Percentiles rank a stretch among this genome's conserved stretches.
Evolutionary conservation across 352 stramenopile species (phyloP).

Genomic region (Phytophthora parvispora): DNA sequence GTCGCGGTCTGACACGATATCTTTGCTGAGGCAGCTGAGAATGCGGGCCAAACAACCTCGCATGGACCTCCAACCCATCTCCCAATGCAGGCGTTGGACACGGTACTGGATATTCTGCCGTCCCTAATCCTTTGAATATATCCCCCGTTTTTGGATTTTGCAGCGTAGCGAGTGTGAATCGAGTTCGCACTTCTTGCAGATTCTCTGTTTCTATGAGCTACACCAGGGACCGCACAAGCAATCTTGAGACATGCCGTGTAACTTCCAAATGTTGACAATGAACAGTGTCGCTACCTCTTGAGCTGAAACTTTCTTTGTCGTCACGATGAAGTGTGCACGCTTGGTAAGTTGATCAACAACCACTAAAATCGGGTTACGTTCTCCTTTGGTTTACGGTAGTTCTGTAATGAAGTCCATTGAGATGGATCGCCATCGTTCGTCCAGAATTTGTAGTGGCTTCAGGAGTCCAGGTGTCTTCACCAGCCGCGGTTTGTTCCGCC

Average conservation of each 20-base stretch:
- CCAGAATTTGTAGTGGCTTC: slow-evolving; percentile 10
- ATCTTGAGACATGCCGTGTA: neutral
- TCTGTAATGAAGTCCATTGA: slow-evolving; percentile 20
- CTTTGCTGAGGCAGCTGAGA: too few relatives aligned
- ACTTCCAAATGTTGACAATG: slow-evolving; percentile 7
- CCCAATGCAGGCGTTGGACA: too few relatives aligned
- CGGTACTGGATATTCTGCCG: too few relatives aligned
- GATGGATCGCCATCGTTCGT: slow-evolving; percentile 16
- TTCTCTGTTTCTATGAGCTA: too few relatives aligned
- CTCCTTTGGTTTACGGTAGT: slow-evolving; percentile 6
- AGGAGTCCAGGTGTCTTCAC: slow-evolving; percentile 10
- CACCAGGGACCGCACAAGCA: too few relatives aligned
- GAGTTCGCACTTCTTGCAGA: too few relatives aligned
- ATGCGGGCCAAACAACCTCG: too few relatives aligned
- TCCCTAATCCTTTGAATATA: too few relatives aligned
- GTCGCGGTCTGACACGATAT: slow-evolving; percentile 1
- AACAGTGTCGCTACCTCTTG: slow-evolving; percentile 4
- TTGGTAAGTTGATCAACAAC: slow-evolving; percentile 5
- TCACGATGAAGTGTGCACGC: slow-evolving; percentile 2
- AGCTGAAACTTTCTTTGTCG: slow-evolving; percentile 4
- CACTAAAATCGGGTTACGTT: slow-evolving; percentile 1
- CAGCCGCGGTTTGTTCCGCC: slow-evolving; percentile 10
- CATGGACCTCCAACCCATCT: too few relatives aligned
- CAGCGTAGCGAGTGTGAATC: too few relatives aligned
- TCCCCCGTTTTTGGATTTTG: too few relatives aligned